Evolutionary conservation across 2,329 filamentous ascomycete genomes (phyloP).

Genomic region (Pseudocercospora pini-densiflorae): DNA sequence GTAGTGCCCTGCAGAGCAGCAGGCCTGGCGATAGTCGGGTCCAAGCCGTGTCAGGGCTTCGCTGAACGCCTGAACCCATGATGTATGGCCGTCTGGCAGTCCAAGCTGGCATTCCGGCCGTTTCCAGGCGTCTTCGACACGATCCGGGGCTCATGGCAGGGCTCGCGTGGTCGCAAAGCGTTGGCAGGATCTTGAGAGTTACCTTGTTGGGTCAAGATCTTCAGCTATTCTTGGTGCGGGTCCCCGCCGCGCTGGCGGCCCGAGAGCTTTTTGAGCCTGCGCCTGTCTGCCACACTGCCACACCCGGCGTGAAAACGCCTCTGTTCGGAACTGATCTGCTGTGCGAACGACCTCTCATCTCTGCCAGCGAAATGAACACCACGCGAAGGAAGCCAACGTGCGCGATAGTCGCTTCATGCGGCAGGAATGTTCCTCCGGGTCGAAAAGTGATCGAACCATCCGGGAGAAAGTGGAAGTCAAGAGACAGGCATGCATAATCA

Average conservation of each 20-base stretch:
- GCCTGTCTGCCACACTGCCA: constrained; percentile 1
- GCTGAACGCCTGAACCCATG: not conserved
- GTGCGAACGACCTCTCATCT: not conserved
- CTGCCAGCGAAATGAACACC: not conserved
- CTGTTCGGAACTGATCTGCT: not conserved
- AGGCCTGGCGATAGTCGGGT: not conserved
- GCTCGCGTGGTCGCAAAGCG: not conserved
- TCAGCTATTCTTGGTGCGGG: not conserved
- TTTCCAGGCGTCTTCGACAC: constrained; percentile 1
- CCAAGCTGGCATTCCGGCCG: not conserved
- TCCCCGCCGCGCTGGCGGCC: not conserved
- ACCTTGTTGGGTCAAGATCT: not conserved
- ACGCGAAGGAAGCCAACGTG: not conserved
- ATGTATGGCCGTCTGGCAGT: not conserved
- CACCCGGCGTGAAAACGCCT: not conserved
- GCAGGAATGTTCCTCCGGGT: not conserved
- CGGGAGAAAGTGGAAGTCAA: not conserved
- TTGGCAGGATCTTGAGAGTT: constrained; percentile 3
- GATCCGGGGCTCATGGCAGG: not conserved
- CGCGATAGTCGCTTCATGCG: not conserved
- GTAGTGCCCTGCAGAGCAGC: not conserved
- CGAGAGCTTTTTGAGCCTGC: constrained; percentile 1
- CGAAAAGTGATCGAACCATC: not conserved
- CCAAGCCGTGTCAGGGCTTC: not conserved
- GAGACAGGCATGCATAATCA: not conserved